Base-by-base conservation (phyloP, 2,329 filamentous ascomycete genomes). In the Colletotrichum liriopes region DNA sequence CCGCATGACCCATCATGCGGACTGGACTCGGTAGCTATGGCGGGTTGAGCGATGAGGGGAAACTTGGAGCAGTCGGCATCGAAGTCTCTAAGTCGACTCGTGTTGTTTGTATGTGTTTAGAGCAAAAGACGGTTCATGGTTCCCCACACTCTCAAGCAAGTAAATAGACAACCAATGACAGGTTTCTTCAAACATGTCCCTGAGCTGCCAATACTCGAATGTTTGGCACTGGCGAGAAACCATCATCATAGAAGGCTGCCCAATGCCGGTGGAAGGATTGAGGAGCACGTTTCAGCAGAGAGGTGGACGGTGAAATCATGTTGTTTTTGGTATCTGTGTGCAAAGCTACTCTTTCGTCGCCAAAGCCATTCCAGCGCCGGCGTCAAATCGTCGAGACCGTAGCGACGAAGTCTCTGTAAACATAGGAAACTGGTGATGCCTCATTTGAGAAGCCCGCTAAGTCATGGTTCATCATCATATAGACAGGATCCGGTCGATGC, bases 301-400 rank as follows among this genome's bases (percentile, higher is more conserved):
- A 26, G 16, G 35, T 23, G 16, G 23, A 29, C 18, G 20, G 14
- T 32, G 54, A 55, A 54, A 72, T 55, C 70, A 35, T 39, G 23
- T 65, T 56, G 14, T 52, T 72, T 71, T 72, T 72, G 70, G 70
- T 72, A 72, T 70, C 70, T 70, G 59, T 54, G 56, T 68, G 65
- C 59, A 65, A 69, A 60, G 47, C 26, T 26, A 37, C 29, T 29
- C 62, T 47, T 18, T 63, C 58, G 14, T 69, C 39, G 9, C 51
- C n/a, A 55, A 54, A 59, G 37, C 23, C 69, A 55, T 64, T 29
- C 37, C 59, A 32, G 52, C 65, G 65, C 70, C 60, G 45, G 45
- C 29, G 20, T 60, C 35, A 51, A 51, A 55, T 65, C 52, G 47
- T 56, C 37, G 32, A 63, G 32, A 23, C 41, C 43, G 18, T 52